phyloP scores from a whole-genome alignment of 2,329 filamentous ascomycete genomes.

The Annulohypoxylon truncatum region DNA sequence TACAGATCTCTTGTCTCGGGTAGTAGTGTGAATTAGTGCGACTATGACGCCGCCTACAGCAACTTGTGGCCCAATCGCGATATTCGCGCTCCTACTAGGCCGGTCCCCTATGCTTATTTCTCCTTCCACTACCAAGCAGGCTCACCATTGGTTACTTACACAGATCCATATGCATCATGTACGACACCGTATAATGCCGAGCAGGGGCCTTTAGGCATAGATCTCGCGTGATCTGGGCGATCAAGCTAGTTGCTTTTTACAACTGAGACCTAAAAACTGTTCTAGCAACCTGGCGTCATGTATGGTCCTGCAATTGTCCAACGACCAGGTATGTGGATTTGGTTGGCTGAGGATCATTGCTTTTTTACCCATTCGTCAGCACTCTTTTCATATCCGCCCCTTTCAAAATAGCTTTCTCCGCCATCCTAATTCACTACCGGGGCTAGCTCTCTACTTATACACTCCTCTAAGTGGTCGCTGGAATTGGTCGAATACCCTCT shows the following conservation, averaged over 20 bases:
- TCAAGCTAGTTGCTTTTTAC: conserved; percentile 33
- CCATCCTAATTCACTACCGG: background rate
- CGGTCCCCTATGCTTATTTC: conserved; percentile 38
- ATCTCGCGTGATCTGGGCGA: conserved; percentile 18
- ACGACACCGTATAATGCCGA: conserved; percentile 40
- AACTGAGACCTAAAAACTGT: conserved; percentile 29
- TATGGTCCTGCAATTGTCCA: conserved; percentile 25
- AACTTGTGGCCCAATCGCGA: conserved; percentile 39
- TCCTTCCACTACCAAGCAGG: conserved; percentile 33
- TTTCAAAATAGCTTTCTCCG: conserved; percentile 1
- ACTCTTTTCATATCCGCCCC: background rate
- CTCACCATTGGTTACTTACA: conserved; percentile 36
- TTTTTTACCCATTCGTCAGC: conserved; percentile 11
- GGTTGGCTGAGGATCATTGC: conserved; percentile 18
- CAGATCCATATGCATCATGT: conserved; percentile 34
- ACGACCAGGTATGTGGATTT: conserved; percentile 31
- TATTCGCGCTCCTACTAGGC: conserved; percentile 28
- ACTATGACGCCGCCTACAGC: conserved; percentile 37
- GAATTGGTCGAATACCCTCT: background rate
- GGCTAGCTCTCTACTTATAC: background rate
- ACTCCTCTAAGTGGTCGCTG: background rate
- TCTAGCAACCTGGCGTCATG: conserved; percentile 30
- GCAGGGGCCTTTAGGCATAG: conserved; percentile 23
- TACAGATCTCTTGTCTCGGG: conserved; percentile 44
- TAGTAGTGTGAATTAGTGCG: conserved; percentile 42